Conservation (phyloP, 1,284 basidiomycete species). For the Amylostereum areolatum region DNA sequence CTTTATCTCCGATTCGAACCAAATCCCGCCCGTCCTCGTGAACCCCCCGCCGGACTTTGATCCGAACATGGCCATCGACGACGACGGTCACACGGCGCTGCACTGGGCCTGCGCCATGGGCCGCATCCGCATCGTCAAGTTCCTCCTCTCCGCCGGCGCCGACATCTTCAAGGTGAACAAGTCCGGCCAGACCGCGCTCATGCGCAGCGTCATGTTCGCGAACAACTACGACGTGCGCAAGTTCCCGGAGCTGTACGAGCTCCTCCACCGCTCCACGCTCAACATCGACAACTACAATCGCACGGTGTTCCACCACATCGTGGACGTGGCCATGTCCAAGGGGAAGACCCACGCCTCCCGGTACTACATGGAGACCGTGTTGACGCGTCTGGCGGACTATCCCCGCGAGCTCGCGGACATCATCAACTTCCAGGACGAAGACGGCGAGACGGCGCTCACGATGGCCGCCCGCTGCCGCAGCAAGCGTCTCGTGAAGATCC, state of each 20-base stretch:
- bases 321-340: slow-evolving; percentile 97
- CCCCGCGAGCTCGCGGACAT: slow-evolving; percentile 97
- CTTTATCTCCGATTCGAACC: slow-evolving; percentile 96
- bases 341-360: slow-evolving; percentile 96
- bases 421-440: slow-evolving; percentile 99
- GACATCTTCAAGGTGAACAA: slow-evolving; percentile 98
- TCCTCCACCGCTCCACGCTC: slow-evolving; percentile 93
- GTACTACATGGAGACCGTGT: slow-evolving; percentile 98
- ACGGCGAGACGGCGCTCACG: slow-evolving; percentile 96
- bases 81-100: slow-evolving; percentile 95
- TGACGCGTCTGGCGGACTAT: slow-evolving; percentile 88
- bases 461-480: slow-evolving; percentile 95
- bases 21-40: slow-evolving; percentile 86
- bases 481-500: slow-evolving; percentile 93
- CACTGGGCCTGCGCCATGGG: slow-evolving; percentile 99
- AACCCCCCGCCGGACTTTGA: slow-evolving; percentile 91
- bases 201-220: slow-evolving; percentile 99
- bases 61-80: slow-evolving; percentile 95
- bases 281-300: slow-evolving; percentile 99
- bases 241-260: slow-evolving; percentile 96
- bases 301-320: slow-evolving; percentile 98
- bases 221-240: slow-evolving; percentile 99
- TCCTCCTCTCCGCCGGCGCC: slow-evolving; percentile 90
- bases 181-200: slow-evolving; percentile 94
- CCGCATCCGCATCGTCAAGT: slow-evolving; percentile 92